Base-by-base conservation (phyloP, 495 filamentous ascomycete genomes). In the Hypoxylon fuscum region DNA sequence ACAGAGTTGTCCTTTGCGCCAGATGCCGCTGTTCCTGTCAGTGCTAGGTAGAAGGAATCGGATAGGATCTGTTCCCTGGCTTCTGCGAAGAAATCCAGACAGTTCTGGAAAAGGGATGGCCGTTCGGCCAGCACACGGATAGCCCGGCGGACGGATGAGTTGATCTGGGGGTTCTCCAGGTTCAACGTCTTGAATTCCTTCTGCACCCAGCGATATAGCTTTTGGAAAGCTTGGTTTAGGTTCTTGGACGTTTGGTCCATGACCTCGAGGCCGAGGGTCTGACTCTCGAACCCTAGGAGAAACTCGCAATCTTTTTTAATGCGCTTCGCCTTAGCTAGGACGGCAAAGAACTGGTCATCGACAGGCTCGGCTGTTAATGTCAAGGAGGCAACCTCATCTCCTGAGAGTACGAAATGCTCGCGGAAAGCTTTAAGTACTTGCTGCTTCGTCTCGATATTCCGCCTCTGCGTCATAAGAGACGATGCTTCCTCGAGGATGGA, bases 81-180 rank as follows among this genome's bases (percentile, higher is more conserved):
- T 71, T 96, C 93, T 3, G 92, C 90, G 66, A 98, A 97, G 76
- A 88, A 93, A 68, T 98, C 93, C 6, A 99, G 77, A 69, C 96
- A 98, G 65, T 84, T 96, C 66, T 97, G 91, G 77, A 98, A 98
- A 15, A 97, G 76, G 15, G 87, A 87, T 10, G 96, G 96, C 35
- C 92, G 77, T 72, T 99, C 95, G 15, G 95, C 93, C 17, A 99
- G 79, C 27, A 96, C 90, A 17, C 93, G 86, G 23, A 98, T 79
- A 11, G 92, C 92, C 43, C 89, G 87, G 25, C 94, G 85, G 35
- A 98, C 93, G 9, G 92, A 84, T 23, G 90, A 84, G 66, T 88
- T 93, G 62, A 98, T 93, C 55, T 96, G 92, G 3, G 94, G 94
- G 69, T 93, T 96, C 71, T 98, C 96, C 10, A 99, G 83, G 70